A percentile compares a stretch with the other conserved stretches of the same genome.
Conservation (phyloP, 805 yeast genomes). For the Lipomyces mesembrius region DNA sequence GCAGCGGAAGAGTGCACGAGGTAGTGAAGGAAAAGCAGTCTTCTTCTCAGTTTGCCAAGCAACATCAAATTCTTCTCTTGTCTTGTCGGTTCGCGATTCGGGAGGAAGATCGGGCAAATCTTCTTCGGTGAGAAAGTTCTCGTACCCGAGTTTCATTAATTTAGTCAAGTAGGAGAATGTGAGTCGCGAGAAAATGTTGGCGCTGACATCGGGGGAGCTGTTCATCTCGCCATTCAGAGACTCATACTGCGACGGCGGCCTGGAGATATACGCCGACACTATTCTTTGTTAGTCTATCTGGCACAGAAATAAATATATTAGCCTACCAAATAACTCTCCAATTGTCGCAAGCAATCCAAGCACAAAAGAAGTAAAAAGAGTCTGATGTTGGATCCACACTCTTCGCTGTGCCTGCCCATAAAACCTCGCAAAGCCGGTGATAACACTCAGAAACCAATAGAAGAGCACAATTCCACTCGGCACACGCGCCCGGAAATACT, state of each 20-base stretch:
- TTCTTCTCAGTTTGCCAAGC: slow-evolving; percentile 68
- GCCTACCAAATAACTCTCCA: slow-evolving; percentile 19
- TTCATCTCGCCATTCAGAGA: slow-evolving; percentile 45
- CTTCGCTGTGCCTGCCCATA: slow-evolving; percentile 29
- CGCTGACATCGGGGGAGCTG: slow-evolving; percentile 50
- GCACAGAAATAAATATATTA: too few species aligned
- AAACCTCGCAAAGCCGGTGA: slow-evolving; percentile 38
- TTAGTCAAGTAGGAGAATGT: slow-evolving; percentile 91
- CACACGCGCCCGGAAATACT: slow-evolving; percentile 65
- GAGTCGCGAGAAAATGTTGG: slow-evolving; percentile 73
- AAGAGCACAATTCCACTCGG: slow-evolving; percentile 70
- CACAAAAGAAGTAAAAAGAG: slow-evolving; percentile 8
- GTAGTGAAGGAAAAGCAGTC: slow-evolving; percentile 59
- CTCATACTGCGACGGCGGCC: slow-evolving; percentile 45
- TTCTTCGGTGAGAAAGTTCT: slow-evolving; percentile 52
- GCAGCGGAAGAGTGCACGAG: slow-evolving; percentile 63
- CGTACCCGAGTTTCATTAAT: slow-evolving; percentile 78
- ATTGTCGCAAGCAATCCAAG: slow-evolving; percentile 17
- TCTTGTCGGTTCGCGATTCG: slow-evolving; percentile 56
- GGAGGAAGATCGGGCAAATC: slow-evolving; percentile 83
- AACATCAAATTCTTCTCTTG: slow-evolving; percentile 54
- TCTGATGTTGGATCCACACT: slow-evolving; percentile 4
- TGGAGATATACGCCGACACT: slow-evolving; percentile 42
- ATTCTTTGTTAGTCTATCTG: background rate
- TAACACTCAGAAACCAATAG: slow-evolving; percentile 67